phyloP scores from a whole-genome alignment of 768 basidiomycete genomes.

The Epithele typhae region DNA sequence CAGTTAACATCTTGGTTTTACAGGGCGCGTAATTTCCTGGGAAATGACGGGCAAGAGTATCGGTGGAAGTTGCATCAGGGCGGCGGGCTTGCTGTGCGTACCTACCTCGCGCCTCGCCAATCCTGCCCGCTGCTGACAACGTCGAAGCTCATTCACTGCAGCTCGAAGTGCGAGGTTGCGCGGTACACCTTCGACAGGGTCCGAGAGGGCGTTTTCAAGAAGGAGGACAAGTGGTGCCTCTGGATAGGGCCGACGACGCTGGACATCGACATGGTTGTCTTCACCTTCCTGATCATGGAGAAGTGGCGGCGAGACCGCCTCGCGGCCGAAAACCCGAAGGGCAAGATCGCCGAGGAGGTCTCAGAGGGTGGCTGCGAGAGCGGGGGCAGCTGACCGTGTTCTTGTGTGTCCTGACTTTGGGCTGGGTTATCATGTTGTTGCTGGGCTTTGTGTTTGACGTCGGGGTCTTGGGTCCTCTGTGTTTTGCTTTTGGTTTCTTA shows the following conservation, averaged over 20 bases:
- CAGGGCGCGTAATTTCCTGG: conserved; percentile 47
- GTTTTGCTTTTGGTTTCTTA: no score
- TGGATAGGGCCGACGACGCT: conserved; percentile 41
- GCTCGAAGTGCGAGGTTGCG: conserved; percentile 39
- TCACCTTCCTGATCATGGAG: conserved; percentile 55
- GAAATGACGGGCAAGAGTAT: conserved; percentile 46
- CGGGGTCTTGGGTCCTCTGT: no score
- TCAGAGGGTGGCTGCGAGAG: conserved; percentile 22
- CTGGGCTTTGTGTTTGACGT: no score
- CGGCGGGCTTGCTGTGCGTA: conserved; percentile 39
- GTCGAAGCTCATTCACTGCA: conserved; percentile 35
- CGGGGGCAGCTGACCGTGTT: conserved; percentile 8
- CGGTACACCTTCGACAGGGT: conserved; percentile 32
- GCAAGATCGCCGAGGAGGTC: conserved; percentile 16
- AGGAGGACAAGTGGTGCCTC: conserved; percentile 43
- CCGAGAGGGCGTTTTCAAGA: conserved; percentile 43
- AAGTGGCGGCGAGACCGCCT: conserved; percentile 43
- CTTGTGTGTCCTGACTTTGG: not conserved
- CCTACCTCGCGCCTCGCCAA: not conserved
- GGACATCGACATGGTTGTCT: conserved; percentile 48
- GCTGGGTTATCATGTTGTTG: not conserved
- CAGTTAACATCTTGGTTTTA: not conserved
- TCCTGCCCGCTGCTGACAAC: not conserved
- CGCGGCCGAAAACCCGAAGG: conserved; percentile 13
- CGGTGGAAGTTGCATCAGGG: conserved; percentile 41